Evolutionary conservation across 2,329 filamentous ascomycete genomes (phyloP).

Genomic region (Fusarium gaditjirri): DNA sequence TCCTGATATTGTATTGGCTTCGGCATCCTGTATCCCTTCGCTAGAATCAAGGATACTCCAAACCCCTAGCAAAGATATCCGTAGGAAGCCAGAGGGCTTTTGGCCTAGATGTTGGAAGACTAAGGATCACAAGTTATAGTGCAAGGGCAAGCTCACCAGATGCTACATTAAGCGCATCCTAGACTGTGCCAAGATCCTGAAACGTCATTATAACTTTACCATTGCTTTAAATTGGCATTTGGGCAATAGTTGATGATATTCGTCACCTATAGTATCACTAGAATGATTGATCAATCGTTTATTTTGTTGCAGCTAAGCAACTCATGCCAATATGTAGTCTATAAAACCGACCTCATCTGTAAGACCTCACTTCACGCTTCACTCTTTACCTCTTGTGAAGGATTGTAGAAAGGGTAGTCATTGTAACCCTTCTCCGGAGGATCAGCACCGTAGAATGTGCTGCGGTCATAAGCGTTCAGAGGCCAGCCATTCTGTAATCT

Average conservation of each 20-base stretch:
- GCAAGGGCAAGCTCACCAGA: too few species aligned
- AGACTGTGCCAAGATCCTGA: too few species aligned
- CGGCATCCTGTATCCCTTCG: too few species aligned
- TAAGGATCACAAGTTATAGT: too few species aligned
- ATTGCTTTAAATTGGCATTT: too few species aligned
- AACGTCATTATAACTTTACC: too few species aligned
- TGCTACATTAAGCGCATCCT: too few species aligned
- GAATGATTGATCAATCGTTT: fast-evolving
- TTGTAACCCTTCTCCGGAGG: conserved; percentile 43
- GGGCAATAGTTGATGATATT: too few species aligned
- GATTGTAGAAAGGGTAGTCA: conserved; percentile 39
- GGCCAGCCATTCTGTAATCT: conserved; percentile 50
- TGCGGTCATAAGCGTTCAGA: conserved; percentile 52
- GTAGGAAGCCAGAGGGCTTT: fast-evolving
- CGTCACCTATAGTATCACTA: fast-evolving
- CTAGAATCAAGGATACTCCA: fast-evolving
- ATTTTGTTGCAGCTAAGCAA: background rate
- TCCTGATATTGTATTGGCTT: fast-evolving
- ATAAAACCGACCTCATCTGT: background rate
- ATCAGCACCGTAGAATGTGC: conserved; percentile 52
- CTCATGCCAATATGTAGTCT: background rate
- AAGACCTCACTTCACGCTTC: background rate
- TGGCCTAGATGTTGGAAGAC: too few species aligned
- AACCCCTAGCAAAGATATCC: background rate
- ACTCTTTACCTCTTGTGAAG: background rate